A percentile compares a stretch with the other conserved stretches of the same genome.
phyloP scores from a whole-genome alignment of 768 basidiomycete genomes.

The Cantharellus anzutake region DNA sequence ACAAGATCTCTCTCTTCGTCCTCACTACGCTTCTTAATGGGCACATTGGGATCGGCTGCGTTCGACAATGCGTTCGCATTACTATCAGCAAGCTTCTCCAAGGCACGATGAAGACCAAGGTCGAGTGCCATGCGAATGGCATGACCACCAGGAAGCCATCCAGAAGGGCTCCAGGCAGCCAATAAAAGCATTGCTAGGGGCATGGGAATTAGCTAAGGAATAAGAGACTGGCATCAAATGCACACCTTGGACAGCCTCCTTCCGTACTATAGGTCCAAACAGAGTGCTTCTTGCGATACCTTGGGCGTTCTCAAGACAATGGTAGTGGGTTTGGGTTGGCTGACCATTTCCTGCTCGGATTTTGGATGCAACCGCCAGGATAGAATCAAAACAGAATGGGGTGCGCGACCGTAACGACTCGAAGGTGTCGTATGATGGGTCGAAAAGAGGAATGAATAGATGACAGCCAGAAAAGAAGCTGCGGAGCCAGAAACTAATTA shows the following conservation, averaged over 20 bases:
- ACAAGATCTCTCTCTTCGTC: slow-evolving; percentile 73
- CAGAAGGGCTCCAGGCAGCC: slow-evolving; percentile 86
- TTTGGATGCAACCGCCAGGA: slow-evolving; percentile 81
- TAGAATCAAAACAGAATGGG: slow-evolving; percentile 90
- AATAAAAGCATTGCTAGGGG: slow-evolving; percentile 67
- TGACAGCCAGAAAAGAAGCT: slow-evolving; percentile 95
- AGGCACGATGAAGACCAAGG: slow-evolving; percentile 77
- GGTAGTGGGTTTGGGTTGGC: slow-evolving; percentile 70
- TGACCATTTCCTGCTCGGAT: slow-evolving; percentile 72
- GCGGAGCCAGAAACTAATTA: slow-evolving; percentile 10
- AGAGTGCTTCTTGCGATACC: slow-evolving; percentile 86
- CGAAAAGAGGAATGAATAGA: slow-evolving; percentile 90
- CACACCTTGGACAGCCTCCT: slow-evolving; percentile 84
- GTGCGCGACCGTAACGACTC: slow-evolving; percentile 81
- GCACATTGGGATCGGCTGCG: neutral
- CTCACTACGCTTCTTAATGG: slow-evolving; percentile 31
- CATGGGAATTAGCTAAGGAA: neutral
- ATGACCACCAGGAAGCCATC: slow-evolving; percentile 89
- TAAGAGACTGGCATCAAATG: neutral
- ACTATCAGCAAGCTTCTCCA: slow-evolving; percentile 77
- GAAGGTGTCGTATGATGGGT: slow-evolving; percentile 79
- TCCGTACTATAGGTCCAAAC: slow-evolving; percentile 83
- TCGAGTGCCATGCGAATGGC: slow-evolving; percentile 94
- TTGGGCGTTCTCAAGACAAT: slow-evolving; percentile 85
- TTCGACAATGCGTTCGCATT: slow-evolving; percentile 28